Percentiles rank a stretch among this genome's conserved stretches.
These are phyloP conservation scores for Lyophyllum atratum DNA, from an alignment of 768 basidiomycete species.

Conservation along the genomic window DNA sequence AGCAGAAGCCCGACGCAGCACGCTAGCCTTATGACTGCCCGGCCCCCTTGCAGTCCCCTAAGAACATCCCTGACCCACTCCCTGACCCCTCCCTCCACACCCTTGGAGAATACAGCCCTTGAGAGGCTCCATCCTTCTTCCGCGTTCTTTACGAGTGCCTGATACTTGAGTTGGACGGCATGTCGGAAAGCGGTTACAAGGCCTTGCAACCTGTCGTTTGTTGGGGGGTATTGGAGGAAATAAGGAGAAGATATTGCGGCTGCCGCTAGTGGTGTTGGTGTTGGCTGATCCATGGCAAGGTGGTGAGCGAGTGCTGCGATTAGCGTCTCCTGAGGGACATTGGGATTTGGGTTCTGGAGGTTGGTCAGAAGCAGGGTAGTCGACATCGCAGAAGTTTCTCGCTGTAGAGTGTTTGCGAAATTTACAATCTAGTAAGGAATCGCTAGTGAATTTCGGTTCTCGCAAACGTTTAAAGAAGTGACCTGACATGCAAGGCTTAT, in stretches of 20 bases:
- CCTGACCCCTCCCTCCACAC: constrained; percentile 39
- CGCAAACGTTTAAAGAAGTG: too few relatives aligned
- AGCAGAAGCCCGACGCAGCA: constrained; percentile 65
- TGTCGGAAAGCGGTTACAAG: constrained; percentile 61
- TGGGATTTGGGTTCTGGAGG: constrained; percentile 45
- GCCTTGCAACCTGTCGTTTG: constrained; percentile 47
- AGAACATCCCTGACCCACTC: constrained; percentile 55
- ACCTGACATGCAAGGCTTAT: too few relatives aligned
- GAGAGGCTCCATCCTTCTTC: constrained; percentile 33
- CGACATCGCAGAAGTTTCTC: constrained; percentile 9
- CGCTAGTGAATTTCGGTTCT: too few relatives aligned
- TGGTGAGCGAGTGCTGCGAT: constrained; percentile 62
- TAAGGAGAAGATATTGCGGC: constrained; percentile 57
- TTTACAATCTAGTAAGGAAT: too few relatives aligned
- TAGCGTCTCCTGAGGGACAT: constrained; percentile 48
- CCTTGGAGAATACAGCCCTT: constrained; percentile 36
- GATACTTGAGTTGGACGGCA: constrained; percentile 55
- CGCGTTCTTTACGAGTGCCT: constrained; percentile 35
- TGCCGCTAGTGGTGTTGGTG: constrained; percentile 60
- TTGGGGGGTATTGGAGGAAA: constrained; percentile 46
- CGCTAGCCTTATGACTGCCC: constrained; percentile 60
- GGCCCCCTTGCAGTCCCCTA: constrained; percentile 66
- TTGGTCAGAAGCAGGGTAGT: constrained; percentile 47
- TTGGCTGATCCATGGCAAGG: constrained; percentile 47
- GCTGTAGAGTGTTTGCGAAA: too few relatives aligned